phyloP scores from a whole-genome alignment of 441 rosid species.

The Viola pubescens region DNA sequence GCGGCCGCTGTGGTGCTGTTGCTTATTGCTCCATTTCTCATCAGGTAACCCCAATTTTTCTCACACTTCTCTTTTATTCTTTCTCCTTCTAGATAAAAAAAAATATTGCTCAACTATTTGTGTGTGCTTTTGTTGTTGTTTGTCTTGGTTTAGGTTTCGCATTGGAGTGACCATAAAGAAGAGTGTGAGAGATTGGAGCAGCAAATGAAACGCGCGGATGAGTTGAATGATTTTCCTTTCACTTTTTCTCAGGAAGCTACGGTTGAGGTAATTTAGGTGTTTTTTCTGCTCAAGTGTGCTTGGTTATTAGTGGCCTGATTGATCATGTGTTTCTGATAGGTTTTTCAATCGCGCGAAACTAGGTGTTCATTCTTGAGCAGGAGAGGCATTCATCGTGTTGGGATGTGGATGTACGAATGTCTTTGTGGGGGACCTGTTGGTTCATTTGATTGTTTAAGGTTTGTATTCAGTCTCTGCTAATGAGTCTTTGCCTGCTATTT shows the following conservation, averaged over 20 bases:
- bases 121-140: neutral
- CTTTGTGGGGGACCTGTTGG: conserved; percentile 28
- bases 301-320: neutral
- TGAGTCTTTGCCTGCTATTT: too few relatives aligned
- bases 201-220: conserved; percentile 61
- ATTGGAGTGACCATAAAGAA: conserved; percentile 70
- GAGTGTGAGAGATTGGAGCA: conserved; percentile 74
- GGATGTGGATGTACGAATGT: conserved; percentile 82
- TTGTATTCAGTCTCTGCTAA: neutral
- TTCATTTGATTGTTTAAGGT: conserved; percentile 33
- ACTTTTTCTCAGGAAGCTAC: conserved; percentile 53
- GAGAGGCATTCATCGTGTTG: conserved; percentile 51
- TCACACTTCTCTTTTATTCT: neutral
- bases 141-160: conserved; percentile 34
- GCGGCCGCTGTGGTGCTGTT: conserved; percentile 72
- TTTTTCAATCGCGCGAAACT: conserved; percentile 36
- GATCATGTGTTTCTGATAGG: conserved; percentile 21
- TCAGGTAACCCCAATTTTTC: conserved; percentile 34
- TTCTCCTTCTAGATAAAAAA: neutral
- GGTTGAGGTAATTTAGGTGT: neutral
- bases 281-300: neutral
- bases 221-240: conserved; percentile 68
- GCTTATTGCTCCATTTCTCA: conserved; percentile 80
- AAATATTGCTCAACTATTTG: neutral
- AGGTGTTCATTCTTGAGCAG: conserved; percentile 69